These are phyloP conservation scores for Cryptosporidium parvum DNA, from an alignment of 169 alveolate genomes.

Conservation along the genomic window DNA sequence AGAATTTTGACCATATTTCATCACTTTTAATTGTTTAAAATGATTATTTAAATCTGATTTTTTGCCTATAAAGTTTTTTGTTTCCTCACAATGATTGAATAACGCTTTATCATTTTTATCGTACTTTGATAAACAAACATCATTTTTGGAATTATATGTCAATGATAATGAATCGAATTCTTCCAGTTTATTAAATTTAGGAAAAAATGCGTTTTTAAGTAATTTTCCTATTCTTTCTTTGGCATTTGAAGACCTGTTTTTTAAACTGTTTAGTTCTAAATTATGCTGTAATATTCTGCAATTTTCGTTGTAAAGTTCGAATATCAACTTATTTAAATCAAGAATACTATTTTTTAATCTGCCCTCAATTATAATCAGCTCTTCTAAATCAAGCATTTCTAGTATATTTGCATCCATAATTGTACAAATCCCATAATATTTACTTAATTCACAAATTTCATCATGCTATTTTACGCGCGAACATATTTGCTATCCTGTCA, in stretches of 20 bases:
- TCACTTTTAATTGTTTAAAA: background rate
- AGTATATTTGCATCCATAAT: conserved; percentile 22
- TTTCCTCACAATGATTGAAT: background rate
- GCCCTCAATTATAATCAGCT: background rate
- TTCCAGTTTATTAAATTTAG: background rate
- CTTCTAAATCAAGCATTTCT: background rate
- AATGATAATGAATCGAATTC: background rate
- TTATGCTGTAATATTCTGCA: background rate
- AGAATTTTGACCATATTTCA: background rate
- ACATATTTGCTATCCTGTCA: background rate
- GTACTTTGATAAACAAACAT: background rate
- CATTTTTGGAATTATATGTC: background rate
- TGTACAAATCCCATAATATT: background rate
- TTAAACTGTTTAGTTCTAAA: background rate
- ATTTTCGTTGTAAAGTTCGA: conserved; percentile 54
- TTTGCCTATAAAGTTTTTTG: no score
- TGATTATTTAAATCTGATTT: background rate
- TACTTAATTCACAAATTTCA: background rate
- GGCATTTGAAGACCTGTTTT: background rate
- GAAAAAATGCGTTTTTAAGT: background rate
- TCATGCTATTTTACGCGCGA: conserved; percentile 7
- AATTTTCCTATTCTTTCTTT: background rate
- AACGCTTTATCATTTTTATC: no score
- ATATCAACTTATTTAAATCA: background rate
- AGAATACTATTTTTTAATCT: conserved; percentile 34